A percentile compares a stretch with the other conserved stretches of the same genome.
These are phyloP conservation scores for Hymenoscyphus occultus DNA, from an alignment of 2,329 filamentous ascomycete genomes.

Conservation along the genomic window DNA sequence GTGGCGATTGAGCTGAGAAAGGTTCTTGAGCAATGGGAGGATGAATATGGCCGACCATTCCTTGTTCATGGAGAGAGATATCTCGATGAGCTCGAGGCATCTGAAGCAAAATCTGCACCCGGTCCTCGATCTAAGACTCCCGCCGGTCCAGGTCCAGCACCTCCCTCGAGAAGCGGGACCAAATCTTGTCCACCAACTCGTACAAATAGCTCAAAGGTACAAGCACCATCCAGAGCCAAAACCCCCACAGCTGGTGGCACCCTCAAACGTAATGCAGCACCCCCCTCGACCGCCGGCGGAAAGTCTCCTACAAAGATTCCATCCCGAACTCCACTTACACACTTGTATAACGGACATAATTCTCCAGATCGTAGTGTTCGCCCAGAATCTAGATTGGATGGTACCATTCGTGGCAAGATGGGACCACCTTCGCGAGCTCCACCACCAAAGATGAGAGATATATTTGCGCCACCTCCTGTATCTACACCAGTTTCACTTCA, in stretches of 20 bases:
- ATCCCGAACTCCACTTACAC: constrained; percentile 65
- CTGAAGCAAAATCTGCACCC: constrained; percentile 55
- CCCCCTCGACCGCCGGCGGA: constrained; percentile 23
- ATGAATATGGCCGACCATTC: constrained; percentile 91
- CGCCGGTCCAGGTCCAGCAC: constrained; percentile 54
- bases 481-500: constrained; percentile 49
- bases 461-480: constrained; percentile 55
- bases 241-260: constrained; percentile 50
- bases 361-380: constrained; percentile 67
- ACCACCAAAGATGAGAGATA: constrained; percentile 89
- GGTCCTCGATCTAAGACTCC: constrained; percentile 75
- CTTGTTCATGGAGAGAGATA: constrained; percentile 90
- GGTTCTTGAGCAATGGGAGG: constrained; percentile 82
- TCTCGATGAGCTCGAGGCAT: constrained; percentile 74
- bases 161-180: constrained; percentile 28
- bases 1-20: constrained; percentile 80
- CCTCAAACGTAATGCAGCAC: constrained; percentile 33
- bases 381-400: constrained; percentile 31
- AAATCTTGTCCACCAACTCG: constrained; percentile 32
- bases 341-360: constrained; percentile 68
- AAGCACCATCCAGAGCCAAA: constrained; percentile 40
- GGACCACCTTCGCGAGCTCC: constrained; percentile 63
- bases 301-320: constrained; percentile 68
- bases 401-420: constrained; percentile 41
- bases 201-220: constrained; percentile 31